A percentile compares a stretch with the other conserved stretches of the same genome.
Evolutionary conservation across 2,329 filamentous ascomycete species (phyloP).

Genomic region (Teratosphaeriaceae sp.): DNA sequence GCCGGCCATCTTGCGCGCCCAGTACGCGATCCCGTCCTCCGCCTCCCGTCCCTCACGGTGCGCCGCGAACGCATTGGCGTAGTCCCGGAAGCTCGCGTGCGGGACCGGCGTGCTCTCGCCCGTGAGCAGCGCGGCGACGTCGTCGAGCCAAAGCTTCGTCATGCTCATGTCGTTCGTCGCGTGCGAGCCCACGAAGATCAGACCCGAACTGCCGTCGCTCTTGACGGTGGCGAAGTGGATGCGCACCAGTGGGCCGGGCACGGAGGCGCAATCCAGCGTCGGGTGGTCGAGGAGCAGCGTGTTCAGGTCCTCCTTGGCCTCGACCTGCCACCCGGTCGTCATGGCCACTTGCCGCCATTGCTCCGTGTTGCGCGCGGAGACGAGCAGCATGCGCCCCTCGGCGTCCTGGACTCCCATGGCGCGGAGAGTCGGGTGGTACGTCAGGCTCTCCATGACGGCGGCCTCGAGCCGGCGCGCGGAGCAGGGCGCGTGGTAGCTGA

Average conservation of each 20-base stretch:
- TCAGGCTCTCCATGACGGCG: constrained; percentile 23
- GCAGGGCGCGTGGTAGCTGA: constrained; percentile 23
- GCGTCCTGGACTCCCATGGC: constrained; percentile 21
- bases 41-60: constrained; percentile 24
- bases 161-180: constrained; percentile 28
- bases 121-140: constrained; percentile 22
- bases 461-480: constrained; percentile 15
- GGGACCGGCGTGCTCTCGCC: constrained; percentile 20
- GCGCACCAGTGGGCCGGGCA: constrained; percentile 23
- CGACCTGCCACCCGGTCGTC: constrained; percentile 24
- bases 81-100: constrained; percentile 26
- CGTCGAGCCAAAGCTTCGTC: constrained; percentile 29
- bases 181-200: constrained; percentile 26
- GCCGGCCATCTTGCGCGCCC: constrained; percentile 23
- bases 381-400: constrained; percentile 22
- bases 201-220: constrained; percentile 23
- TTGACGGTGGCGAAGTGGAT: constrained; percentile 24
- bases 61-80: constrained; percentile 25
- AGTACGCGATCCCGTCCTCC: constrained; percentile 24
- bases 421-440: constrained; percentile 25
- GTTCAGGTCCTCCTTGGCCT: constrained; percentile 24
- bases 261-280: constrained; percentile 22
- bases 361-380: constrained; percentile 20
- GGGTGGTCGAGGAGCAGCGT: constrained; percentile 22
- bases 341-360: constrained; percentile 24